Evolutionary conservation across 2,329 filamentous ascomycete species (phyloP), one percentile per base, ranked within the genome.

Genomic region (Berkeleyomyces rouxiae): DNA sequence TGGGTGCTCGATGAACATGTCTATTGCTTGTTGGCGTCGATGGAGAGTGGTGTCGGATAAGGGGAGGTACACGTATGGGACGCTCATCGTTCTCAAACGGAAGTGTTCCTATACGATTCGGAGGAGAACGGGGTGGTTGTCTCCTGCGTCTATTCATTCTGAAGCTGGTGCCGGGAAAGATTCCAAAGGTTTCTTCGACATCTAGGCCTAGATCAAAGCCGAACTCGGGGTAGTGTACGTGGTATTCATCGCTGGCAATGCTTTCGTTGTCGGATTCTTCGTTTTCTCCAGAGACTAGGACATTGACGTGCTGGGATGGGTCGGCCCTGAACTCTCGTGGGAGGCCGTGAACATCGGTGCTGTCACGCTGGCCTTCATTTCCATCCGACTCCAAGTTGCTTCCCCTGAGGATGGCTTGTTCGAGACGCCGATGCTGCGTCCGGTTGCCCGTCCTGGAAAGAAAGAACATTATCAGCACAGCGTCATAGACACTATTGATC

Each of bases 211-310:
- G 5, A 36, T 49, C 46, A 36, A 51, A 5, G 13, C 31, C 16
- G 10, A 40, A 16, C n/a, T 59, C 44, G 13, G n/a, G 36, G 11
- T 67, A 66, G 39, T 68, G 66, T 40, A 64, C 69, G 1, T 71
- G 71, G 4, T 78, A 79, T 10, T 65, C 63, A 23, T 63, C 61
- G 16, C 61, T 43, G 53, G 43, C 36, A 31, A 75, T 76, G 63
- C 84, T 81, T 5, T 82, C 80, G 55, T 84, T 82, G 70, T 78
- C 82, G 67, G 79, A 84, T 67, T 83, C 51, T 57, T 62, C 61
- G 37, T 58, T 16, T 23, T 49, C 51, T 3, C 51, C 47, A 11
- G n/a, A 58, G 31, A 58, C 81, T 5, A 78, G 83, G 10, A 78
- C 82, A 44, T 84, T 76, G 61, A 74, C 75, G 66, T 82, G 82